Percentiles rank a stretch among this genome's conserved stretches.
phyloP scores from a whole-genome alignment of 441 rosid species.

The Pelargonium citronellum region DNA sequence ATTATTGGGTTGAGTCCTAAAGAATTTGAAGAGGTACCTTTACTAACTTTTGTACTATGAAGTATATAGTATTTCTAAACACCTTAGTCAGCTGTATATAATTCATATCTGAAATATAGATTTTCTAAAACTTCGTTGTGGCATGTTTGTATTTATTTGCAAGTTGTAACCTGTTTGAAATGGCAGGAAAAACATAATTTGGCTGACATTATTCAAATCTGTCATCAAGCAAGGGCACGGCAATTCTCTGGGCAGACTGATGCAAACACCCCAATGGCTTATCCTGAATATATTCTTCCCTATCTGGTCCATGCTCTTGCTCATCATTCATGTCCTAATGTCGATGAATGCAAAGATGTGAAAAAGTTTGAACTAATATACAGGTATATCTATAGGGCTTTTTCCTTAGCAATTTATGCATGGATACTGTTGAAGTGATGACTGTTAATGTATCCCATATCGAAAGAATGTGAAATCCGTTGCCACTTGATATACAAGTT shows the following conservation, averaged over 20 bases:
- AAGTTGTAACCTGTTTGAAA: slow-evolving; percentile 19
- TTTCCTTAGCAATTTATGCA: slow-evolving; percentile 11
- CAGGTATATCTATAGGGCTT: slow-evolving; percentile 40
- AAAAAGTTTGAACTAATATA: slow-evolving; percentile 70
- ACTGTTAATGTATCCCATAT: no score
- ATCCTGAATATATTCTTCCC: slow-evolving; percentile 70
- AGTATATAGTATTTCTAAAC: slow-evolving; percentile 2
- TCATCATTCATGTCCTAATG: slow-evolving; percentile 75
- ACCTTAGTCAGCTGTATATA: slow-evolving; percentile 5
- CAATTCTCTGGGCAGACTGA: slow-evolving; percentile 69
- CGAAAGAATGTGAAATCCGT: no score
- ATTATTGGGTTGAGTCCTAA: slow-evolving; percentile 41
- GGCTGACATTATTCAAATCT: slow-evolving; percentile 78
- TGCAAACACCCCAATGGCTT: slow-evolving; percentile 40
- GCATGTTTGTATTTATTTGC: slow-evolving; percentile 16
- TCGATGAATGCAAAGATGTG: slow-evolving; percentile 81
- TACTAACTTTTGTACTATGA: slow-evolving; percentile 22
- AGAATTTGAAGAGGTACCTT: slow-evolving; percentile 71
- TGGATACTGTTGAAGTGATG: neutral
- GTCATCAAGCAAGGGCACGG: slow-evolving; percentile 74
- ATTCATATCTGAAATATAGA: slow-evolving; percentile 11
- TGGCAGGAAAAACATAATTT: slow-evolving; percentile 87
- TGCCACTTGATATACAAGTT: no score
- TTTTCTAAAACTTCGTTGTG: slow-evolving; percentile 13
- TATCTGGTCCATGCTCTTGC: slow-evolving; percentile 84